Percentiles rank a stretch among this genome's conserved stretches.
Conservation (phyloP, 345 rosid species). For the Moricandia moricandioides region DNA sequence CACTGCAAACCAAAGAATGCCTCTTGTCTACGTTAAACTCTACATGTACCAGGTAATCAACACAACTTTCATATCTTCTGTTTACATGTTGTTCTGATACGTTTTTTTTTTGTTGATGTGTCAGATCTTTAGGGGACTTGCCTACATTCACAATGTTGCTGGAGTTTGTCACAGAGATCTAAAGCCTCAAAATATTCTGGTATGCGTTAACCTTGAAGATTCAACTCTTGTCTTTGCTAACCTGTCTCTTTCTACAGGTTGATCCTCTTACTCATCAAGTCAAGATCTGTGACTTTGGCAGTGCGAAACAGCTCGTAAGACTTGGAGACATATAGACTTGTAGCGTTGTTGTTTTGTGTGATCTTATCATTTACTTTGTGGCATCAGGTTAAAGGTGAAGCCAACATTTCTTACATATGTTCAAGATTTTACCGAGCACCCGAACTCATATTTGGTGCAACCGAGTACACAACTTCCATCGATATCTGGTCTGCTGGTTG, state of each 20-base stretch:
- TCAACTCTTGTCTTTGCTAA: conserved; percentile 3
- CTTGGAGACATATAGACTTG: neutral
- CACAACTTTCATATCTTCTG: neutral
- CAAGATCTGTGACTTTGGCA: conserved; percentile 84
- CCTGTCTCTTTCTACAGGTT: conserved; percentile 47
- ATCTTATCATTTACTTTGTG: conserved; percentile 14
- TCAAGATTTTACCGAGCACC: conserved; percentile 74
- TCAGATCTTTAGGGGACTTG: conserved; percentile 83
- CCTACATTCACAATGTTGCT: conserved; percentile 72
- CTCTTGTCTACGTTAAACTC: conserved; percentile 77
- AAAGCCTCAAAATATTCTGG: conserved; percentile 91
- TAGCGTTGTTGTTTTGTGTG: neutral
- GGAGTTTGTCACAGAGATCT: conserved; percentile 87
- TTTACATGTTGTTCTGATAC: neutral
- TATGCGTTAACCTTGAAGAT: conserved; percentile 30
- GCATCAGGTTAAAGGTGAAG: conserved; percentile 67
- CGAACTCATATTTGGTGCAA: conserved; percentile 68
- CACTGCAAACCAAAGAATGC: conserved; percentile 75
- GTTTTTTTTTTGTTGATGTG: neutral
- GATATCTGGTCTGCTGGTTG: conserved; percentile 80
- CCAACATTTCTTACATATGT: conserved; percentile 63
- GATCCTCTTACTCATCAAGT: conserved; percentile 83
- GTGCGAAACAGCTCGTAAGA: conserved; percentile 85
- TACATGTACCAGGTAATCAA: conserved; percentile 71
- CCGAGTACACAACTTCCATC: conserved; percentile 65